phyloP scores from a whole-genome alignment of 2,329 filamentous ascomycete genomes.

The Aspergillus fischeri region DNA sequence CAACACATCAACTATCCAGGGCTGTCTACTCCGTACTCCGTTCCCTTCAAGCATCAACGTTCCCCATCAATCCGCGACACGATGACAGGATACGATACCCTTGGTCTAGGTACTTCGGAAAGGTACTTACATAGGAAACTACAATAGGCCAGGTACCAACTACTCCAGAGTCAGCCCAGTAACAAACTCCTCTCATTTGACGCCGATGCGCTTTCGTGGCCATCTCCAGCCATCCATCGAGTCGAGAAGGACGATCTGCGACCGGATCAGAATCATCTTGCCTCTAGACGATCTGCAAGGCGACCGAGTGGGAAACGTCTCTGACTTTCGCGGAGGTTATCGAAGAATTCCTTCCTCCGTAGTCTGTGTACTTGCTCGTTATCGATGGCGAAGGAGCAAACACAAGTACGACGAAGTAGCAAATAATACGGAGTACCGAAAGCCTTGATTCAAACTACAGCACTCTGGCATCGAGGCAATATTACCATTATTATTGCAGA shows the following conservation, averaged over 20 bases:
- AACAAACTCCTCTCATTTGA: background rate
- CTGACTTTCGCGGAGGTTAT: background rate
- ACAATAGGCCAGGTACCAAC: background rate
- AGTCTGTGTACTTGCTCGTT: too few relatives aligned
- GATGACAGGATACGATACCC: background rate
- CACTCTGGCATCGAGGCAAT: background rate
- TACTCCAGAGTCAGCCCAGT: background rate
- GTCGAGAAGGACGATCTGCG: background rate
- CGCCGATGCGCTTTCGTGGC: background rate
- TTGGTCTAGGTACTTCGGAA: background rate
- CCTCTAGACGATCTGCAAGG: background rate
- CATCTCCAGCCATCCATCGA: background rate
- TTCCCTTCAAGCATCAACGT: constrained; percentile 5
- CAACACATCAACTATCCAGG: constrained; percentile 15
- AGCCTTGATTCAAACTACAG: background rate
- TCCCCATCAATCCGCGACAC: background rate
- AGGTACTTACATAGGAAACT: background rate
- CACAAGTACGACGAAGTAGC: background rate
- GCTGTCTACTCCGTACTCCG: too few relatives aligned
- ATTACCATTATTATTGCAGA: background rate
- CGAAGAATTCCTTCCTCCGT: background rate
- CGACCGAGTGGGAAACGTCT: background rate
- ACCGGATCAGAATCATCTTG: background rate
- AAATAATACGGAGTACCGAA: too few relatives aligned
- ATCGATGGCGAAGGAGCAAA: background rate